Conservation (phyloP, 2,329 filamentous ascomycete species). For the Fusarium sp. region DNA sequence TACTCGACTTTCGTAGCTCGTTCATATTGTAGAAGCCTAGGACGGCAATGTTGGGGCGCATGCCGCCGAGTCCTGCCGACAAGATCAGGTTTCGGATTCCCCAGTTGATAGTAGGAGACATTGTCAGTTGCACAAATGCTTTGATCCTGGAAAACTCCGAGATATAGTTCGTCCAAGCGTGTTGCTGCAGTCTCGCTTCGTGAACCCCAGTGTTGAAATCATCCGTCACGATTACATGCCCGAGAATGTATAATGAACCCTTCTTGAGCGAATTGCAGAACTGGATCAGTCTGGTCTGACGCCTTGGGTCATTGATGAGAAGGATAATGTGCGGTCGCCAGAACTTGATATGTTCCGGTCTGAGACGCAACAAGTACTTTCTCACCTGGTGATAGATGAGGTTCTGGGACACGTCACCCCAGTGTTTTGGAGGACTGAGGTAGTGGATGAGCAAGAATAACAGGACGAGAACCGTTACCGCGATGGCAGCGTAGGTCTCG, state of each 20-base stretch:
- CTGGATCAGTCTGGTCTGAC: conserved; percentile 84
- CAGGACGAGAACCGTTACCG: conserved; percentile 77
- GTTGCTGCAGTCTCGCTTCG: conserved; percentile 83
- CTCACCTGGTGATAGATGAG: conserved; percentile 87
- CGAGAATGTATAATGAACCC: conserved; percentile 84
- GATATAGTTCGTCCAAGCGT: conserved; percentile 87
- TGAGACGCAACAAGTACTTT: conserved; percentile 85
- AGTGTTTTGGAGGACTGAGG: conserved; percentile 83
- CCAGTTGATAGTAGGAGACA: conserved; percentile 86
- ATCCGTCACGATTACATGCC: conserved; percentile 87
- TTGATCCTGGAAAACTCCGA: conserved; percentile 85
- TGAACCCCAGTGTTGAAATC: conserved; percentile 83
- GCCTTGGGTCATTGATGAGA: conserved; percentile 84
- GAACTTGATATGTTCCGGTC: conserved; percentile 91
- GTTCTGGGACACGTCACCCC: conserved; percentile 91
- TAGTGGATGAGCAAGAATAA: conserved; percentile 89
- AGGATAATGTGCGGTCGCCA: conserved; percentile 91
- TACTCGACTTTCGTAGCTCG: conserved; percentile 72
- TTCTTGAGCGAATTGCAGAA: conserved; percentile 95
- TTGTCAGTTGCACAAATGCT: conserved; percentile 87
- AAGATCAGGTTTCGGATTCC: conserved; percentile 85
- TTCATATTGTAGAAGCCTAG: conserved; percentile 84
- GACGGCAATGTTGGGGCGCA: conserved; percentile 89
- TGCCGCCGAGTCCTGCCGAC: conserved; percentile 84
- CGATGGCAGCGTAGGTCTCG: conserved; percentile 79